Percentiles rank a stretch among this genome's conserved stretches.
These are phyloP conservation scores for Penicillium chermesinum DNA, from an alignment of 495 filamentous ascomycete genomes.

Conservation along the genomic window DNA sequence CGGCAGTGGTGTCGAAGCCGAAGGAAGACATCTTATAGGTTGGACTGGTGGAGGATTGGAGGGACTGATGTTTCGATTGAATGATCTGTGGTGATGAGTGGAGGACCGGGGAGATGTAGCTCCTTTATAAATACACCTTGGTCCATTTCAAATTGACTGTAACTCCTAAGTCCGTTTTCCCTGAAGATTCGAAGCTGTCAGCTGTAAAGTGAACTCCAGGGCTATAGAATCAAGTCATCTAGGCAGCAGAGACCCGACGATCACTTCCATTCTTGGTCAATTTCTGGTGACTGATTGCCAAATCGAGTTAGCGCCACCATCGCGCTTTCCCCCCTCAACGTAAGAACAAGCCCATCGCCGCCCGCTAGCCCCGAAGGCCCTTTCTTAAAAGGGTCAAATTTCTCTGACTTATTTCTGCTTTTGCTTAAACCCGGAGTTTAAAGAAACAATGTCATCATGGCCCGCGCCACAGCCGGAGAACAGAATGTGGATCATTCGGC, in stretches of 20 bases:
- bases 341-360: background rate
- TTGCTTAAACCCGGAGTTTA: background rate
- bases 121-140: too few relatives aligned
- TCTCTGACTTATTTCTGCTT: background rate
- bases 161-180: background rate
- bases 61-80: background rate
- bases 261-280: slow-evolving; percentile 2
- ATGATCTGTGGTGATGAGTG: background rate
- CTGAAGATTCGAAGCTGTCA: background rate
- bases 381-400: background rate
- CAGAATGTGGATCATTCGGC: background rate
- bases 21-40: slow-evolving; percentile 3
- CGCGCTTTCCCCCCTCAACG: background rate
- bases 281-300: slow-evolving; percentile 1
- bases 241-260: background rate
- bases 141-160: too few relatives aligned
- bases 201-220: background rate
- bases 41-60: background rate
- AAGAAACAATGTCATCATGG: too few relatives aligned
- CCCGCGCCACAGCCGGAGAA: background rate
- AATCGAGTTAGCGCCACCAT: background rate
- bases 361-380: background rate
- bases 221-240: too few relatives aligned
- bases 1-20: slow-evolving; percentile 4
- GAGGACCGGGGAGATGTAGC: too few relatives aligned